phyloP scores from a whole-genome alignment of 176 grass and related monocot genomes.

The Paspalum vaginatum region DNA sequence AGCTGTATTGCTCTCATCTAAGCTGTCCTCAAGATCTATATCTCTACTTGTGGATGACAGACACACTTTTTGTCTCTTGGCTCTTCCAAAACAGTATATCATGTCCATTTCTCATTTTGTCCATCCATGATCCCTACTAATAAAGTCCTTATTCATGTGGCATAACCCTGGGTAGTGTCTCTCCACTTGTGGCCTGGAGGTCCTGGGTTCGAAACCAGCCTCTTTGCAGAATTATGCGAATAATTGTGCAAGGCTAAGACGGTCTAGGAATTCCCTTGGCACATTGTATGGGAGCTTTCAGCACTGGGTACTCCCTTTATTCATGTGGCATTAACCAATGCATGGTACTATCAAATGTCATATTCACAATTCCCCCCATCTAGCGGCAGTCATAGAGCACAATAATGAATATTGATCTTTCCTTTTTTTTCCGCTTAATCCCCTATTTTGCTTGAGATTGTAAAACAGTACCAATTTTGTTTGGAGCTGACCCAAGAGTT shows the following conservation, averaged over 20 bases:
- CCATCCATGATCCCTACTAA: conserved; percentile 5
- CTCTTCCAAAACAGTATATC: conserved; percentile 10
- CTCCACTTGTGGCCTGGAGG: too few species aligned
- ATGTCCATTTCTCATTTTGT: conserved; percentile 17
- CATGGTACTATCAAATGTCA: not conserved
- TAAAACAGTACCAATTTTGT: not conserved
- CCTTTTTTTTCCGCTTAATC: not conserved
- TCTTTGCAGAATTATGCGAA: too few species aligned
- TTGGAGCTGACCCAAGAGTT: conserved; percentile 14
- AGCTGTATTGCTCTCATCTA: conserved; percentile 18
- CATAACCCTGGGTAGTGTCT: not conserved
- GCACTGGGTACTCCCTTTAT: not conserved
- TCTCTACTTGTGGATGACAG: conserved; percentile 16
- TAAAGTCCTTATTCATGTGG: not conserved
- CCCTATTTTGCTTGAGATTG: not conserved
- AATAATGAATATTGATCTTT: not conserved
- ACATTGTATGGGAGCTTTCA: too few species aligned
- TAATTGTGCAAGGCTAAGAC: too few species aligned
- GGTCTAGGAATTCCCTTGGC: too few species aligned
- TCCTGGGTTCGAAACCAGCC: too few species aligned
- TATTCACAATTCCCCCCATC: not conserved
- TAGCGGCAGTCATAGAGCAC: not conserved
- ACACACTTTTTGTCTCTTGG: not conserved
- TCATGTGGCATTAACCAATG: conserved; percentile 1
- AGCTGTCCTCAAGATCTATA: not conserved